These are phyloP conservation scores for Cyclotella baltica DNA, from an alignment of 108 stramenopile species.

Conservation along the genomic window DNA sequence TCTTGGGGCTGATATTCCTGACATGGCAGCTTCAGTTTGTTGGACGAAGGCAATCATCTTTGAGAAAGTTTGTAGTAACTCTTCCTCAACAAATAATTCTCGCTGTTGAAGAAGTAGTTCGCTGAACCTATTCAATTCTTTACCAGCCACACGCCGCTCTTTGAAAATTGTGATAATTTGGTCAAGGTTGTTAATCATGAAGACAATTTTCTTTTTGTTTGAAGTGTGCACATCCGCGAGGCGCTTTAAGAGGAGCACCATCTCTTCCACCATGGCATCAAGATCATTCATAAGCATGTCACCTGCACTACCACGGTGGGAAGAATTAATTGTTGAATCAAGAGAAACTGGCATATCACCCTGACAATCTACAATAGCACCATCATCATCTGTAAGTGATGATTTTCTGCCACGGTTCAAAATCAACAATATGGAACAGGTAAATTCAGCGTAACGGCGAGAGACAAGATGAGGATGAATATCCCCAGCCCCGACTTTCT, in stretches of 20 bases:
- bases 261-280: slow-evolving; percentile 77
- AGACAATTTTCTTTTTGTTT: slow-evolving; percentile 91
- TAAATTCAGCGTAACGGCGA: slow-evolving; percentile 96
- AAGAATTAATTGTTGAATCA: slow-evolving; percentile 8
- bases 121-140: slow-evolving; percentile 92
- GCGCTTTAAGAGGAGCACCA: slow-evolving; percentile 78
- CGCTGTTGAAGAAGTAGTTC: slow-evolving; percentile 89
- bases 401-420: slow-evolving; percentile 79
- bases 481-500: slow-evolving; percentile 89
- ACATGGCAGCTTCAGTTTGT: slow-evolving; percentile 89
- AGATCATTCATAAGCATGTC: slow-evolving; percentile 89
- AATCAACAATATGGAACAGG: slow-evolving; percentile 89
- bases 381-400: slow-evolving; percentile 11
- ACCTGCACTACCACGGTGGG: slow-evolving; percentile 71
- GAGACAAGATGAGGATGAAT: slow-evolving; percentile 96
- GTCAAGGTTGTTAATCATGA: slow-evolving; percentile 98
- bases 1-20: slow-evolving; percentile 44
- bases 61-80: slow-evolving; percentile 90
- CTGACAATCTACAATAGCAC: slow-evolving; percentile 1
- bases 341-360: neutral
- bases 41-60: slow-evolving; percentile 97
- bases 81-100: slow-evolving; percentile 97
- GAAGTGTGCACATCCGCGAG: slow-evolving; percentile 82
- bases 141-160: slow-evolving; percentile 90
- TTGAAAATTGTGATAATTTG: slow-evolving; percentile 92